A percentile compares a stretch with the other conserved stretches of the same genome.
phyloP scores from a whole-genome alignment of 208 protist species.

The Giardia muris region DNA sequence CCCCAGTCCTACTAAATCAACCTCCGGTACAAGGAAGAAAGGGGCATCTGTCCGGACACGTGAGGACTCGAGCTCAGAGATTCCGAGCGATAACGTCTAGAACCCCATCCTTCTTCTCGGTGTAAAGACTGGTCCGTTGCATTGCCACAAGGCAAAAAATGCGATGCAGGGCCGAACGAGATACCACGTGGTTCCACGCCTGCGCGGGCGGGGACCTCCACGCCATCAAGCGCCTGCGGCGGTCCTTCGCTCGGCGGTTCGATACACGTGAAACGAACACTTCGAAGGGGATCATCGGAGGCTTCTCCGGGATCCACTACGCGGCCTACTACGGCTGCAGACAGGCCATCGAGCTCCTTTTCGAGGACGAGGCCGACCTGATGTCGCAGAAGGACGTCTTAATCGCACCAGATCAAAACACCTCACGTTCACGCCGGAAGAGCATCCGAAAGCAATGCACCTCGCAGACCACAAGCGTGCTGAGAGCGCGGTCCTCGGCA shows the following conservation, averaged over 20 bases:
- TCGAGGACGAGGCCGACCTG: neutral
- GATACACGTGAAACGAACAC: neutral
- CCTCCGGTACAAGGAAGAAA: neutral
- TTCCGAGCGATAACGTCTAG: neutral
- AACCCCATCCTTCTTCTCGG: neutral
- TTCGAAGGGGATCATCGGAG: neutral
- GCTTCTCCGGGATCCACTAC: neutral
- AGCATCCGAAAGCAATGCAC: no score
- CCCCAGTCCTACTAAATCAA: neutral
- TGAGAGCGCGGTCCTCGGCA: neutral
- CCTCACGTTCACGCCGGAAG: no score
- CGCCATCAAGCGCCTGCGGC: neutral
- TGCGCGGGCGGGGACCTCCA: neutral
- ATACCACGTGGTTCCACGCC: neutral
- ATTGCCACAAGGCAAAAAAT: neutral
- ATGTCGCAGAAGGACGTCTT: neutral
- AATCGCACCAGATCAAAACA: neutral
- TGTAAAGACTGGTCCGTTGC: neutral
- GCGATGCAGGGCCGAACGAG: neutral
- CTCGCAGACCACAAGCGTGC: no score
- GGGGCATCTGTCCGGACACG: neutral
- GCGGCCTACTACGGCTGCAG: neutral
- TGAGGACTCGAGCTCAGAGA: neutral
- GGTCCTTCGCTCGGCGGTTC: neutral
- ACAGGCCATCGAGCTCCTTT: neutral